phyloP scores from a whole-genome alignment of 768 basidiomycete species.

The Tylopilus plumbeoviolaceoides region DNA sequence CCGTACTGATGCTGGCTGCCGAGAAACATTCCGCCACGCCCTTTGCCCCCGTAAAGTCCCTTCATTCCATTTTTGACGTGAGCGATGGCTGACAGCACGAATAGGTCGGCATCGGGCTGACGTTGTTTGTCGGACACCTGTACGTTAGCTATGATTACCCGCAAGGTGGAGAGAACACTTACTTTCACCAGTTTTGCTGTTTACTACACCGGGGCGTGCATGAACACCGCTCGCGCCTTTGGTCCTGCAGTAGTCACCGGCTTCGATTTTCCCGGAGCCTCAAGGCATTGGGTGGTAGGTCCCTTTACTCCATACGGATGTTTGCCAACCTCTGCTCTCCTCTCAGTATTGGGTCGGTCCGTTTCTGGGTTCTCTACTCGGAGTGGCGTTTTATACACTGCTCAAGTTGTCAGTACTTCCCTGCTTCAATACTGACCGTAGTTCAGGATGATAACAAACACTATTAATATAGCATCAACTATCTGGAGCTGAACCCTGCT shows the following conservation, averaged over 20 bases:
- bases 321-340: constrained; percentile 5
- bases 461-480: constrained; percentile 20
- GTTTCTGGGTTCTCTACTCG: constrained; percentile 60
- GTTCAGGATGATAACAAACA: constrained; percentile 1
- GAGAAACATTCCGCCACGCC: constrained; percentile 66
- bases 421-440: background rate
- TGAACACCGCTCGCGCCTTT: constrained; percentile 69
- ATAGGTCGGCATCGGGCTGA: constrained; percentile 62
- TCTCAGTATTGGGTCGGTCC: constrained; percentile 69
- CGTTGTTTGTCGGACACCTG: constrained; percentile 61
- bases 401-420: constrained; percentile 45
- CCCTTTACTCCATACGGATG: background rate
- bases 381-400: constrained; percentile 49
- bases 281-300: constrained; percentile 61
- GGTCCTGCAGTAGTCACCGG: constrained; percentile 67
- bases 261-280: constrained; percentile 37
- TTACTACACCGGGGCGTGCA: constrained; percentile 59
- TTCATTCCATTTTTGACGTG: background rate
- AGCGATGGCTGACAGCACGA: background rate
- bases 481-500: constrained; percentile 27
- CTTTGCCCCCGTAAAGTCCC: constrained; percentile 54
- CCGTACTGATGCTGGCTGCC: constrained; percentile 70
- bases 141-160: constrained; percentile 25
- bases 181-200: constrained; percentile 45
- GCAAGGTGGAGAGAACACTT: background rate